phyloP scores from a whole-genome alignment of 805 yeast genomes.

The Candida silvatica region DNA sequence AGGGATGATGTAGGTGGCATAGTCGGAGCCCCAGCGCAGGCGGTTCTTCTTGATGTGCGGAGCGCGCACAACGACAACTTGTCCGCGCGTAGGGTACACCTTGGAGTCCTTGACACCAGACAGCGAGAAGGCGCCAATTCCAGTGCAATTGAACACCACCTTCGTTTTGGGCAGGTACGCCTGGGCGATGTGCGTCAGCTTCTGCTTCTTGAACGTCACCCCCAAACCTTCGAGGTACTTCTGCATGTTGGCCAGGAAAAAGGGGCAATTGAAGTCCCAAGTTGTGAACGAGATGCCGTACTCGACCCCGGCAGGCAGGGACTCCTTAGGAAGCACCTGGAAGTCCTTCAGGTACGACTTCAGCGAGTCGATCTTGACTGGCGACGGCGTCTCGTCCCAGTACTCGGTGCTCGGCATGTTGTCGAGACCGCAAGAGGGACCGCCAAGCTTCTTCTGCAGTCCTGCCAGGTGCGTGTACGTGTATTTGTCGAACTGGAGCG shows the following conservation, averaged over 20 bases:
- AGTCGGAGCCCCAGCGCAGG: constrained; percentile 51
- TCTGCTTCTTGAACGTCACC: constrained; percentile 39
- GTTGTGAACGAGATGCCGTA: constrained; percentile 51
- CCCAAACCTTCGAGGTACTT: constrained; percentile 37
- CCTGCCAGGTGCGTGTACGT: constrained; percentile 42
- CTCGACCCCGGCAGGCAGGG: constrained; percentile 42
- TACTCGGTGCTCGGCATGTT: constrained; percentile 47
- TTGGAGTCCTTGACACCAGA: constrained; percentile 57
- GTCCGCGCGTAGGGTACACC: constrained; percentile 73
- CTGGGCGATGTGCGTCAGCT: constrained; percentile 45
- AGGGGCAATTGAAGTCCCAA: constrained; percentile 70
- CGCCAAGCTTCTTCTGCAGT: constrained; percentile 41
- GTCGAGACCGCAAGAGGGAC: constrained; percentile 44
- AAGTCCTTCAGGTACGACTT: constrained; percentile 41
- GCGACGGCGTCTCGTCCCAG: constrained; percentile 44
- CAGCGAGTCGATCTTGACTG: constrained; percentile 37
- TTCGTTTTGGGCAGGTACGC: constrained; percentile 35
- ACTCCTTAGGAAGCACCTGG: constrained; percentile 24
- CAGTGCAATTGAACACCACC: constrained; percentile 68
- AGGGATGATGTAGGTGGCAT: constrained; percentile 64
- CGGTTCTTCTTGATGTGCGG: constrained; percentile 57
- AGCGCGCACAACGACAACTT: constrained; percentile 63
- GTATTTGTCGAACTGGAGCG: constrained; percentile 42
- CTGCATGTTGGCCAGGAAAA: constrained; percentile 41
- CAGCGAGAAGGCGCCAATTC: constrained; percentile 55